phyloP scores from a whole-genome alignment of 1,284 basidiomycete genomes.

The Dichomitus squalens region DNA sequence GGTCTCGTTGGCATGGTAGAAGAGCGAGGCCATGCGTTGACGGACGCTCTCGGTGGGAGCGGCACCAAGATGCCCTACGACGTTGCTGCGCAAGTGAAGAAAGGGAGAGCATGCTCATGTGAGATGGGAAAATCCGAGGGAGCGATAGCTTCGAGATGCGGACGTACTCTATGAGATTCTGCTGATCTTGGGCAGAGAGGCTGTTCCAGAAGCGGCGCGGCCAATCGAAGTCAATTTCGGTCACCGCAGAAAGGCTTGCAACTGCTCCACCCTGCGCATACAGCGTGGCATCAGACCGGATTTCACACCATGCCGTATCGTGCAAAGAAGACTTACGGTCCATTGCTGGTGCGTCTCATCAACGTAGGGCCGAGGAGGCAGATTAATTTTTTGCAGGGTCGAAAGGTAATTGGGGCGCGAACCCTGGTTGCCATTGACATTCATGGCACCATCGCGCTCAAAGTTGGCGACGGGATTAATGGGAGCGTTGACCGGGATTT shows the following conservation, averaged over 20 bases:
- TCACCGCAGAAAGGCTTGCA: slow-evolving; percentile 33
- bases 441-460: slow-evolving; percentile 38
- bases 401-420: slow-evolving; percentile 34
- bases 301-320: not conserved
- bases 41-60: slow-evolving; percentile 35
- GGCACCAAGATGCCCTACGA: slow-evolving; percentile 40
- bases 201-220: slow-evolving; percentile 43
- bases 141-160: not conserved
- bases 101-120: not conserved
- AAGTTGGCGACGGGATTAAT: slow-evolving; percentile 40
- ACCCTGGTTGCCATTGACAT: slow-evolving; percentile 34
- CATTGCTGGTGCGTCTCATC: slow-evolving; percentile 38
- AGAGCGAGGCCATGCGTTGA: slow-evolving; percentile 37
- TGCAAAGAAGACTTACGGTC: slow-evolving; percentile 28
- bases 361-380: slow-evolving; percentile 39
- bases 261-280: slow-evolving; percentile 34
- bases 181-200: slow-evolving; percentile 39
- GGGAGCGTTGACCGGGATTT: slow-evolving; percentile 35
- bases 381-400: slow-evolving; percentile 29
- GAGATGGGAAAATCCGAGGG: not conserved
- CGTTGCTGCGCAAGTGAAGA: slow-evolving; percentile 29
- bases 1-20: slow-evolving; percentile 37
- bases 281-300: not conserved
- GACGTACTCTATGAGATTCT: slow-evolving; percentile 38
- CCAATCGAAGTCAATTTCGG: slow-evolving; percentile 47